These are phyloP conservation scores for Helicostylum pulchrum DNA, from an alignment of 192 early-diverging fungal species.

Conservation along the genomic window DNA sequence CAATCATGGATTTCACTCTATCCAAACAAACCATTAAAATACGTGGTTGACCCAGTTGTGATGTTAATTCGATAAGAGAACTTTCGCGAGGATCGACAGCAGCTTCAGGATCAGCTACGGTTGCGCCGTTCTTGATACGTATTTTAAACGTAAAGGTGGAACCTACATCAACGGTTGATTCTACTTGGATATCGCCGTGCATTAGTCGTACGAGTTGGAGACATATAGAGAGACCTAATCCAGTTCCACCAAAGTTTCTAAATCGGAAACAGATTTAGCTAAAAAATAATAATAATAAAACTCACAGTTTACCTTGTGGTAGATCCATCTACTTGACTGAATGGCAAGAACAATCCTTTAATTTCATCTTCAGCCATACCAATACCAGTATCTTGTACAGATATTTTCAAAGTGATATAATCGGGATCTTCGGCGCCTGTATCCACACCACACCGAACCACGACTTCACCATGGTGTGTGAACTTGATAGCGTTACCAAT, in stretches of 20 bases:
- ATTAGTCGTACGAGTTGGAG: constrained; percentile 42
- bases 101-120: constrained; percentile 1
- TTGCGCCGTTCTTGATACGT: constrained; percentile 2
- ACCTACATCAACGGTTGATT: constrained; percentile 39
- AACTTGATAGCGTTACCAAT: constrained; percentile 76
- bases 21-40: constrained; percentile 13
- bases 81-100: constrained; percentile 7
- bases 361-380: constrained; percentile 37
- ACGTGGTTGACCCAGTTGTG: constrained; percentile 24
- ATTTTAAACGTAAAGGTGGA: constrained; percentile 38
- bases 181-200: constrained; percentile 40
- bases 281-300: background rate
- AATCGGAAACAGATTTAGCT: background rate
- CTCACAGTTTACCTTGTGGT: constrained; percentile 53
- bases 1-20: constrained; percentile 1
- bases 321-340: constrained; percentile 61
- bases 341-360: constrained; percentile 52
- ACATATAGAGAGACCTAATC: constrained; percentile 48
- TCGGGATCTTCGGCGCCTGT: constrained; percentile 21
- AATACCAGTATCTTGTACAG: constrained; percentile 50
- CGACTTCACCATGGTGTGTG: constrained; percentile 51
- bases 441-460: constrained; percentile 38
- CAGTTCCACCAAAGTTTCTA: constrained; percentile 43
- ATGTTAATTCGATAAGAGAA: constrained; percentile 3
- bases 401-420: constrained; percentile 37